Base-by-base conservation (phyloP, 2,329 filamentous ascomycete species). In the Calonectria henricotiae region DNA sequence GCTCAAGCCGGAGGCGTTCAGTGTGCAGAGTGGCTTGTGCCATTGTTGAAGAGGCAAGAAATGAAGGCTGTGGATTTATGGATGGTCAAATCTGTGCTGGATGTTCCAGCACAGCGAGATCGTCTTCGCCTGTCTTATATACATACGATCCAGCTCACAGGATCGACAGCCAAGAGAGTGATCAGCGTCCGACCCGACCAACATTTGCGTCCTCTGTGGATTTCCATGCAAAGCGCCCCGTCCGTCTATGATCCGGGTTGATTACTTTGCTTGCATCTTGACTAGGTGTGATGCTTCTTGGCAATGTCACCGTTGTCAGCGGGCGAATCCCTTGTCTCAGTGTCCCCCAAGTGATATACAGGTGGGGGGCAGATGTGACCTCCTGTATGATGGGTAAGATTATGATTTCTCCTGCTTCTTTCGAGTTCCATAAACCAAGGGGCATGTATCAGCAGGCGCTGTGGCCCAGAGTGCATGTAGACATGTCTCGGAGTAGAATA, bases 21-120 rank as follows among this genome's bases (percentile, higher is more conserved):
- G 74, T 76, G 39, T 55, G 70, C 7, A 76, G 68, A 30, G 71
- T 75, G 27, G 71, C 67, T 47, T 76, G 74, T n/a, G 37, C 51
- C 74, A 76, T 76, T 41, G 15, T 44, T 44, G 5, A 32, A 27
- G 12, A 37, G 9, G 35, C 9, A 32, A 13, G 23, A 15, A 17
- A 6, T 5, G 12, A 27, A 49, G 46, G 25, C 7, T 44, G 17
- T 2, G 8, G 20, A 3, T 49, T 27, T 13, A 13, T 7, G 46
- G 25, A 8, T 20, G 25, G 25, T 27, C 6, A 5, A 5, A 27
- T 30, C 44, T 11, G 13, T 23, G 15, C 3, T 20, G 8, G 3
- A 7, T 2, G 8, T 47, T 13, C 1, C 11, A 25, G 44, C 20
- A 13, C 9, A 3, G n/a, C n/a, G 7, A 7, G 44, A 47, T 47